These are phyloP conservation scores for Suillus weaverae DNA, from an alignment of 768 basidiomycete genomes.

Conservation along the genomic window DNA sequence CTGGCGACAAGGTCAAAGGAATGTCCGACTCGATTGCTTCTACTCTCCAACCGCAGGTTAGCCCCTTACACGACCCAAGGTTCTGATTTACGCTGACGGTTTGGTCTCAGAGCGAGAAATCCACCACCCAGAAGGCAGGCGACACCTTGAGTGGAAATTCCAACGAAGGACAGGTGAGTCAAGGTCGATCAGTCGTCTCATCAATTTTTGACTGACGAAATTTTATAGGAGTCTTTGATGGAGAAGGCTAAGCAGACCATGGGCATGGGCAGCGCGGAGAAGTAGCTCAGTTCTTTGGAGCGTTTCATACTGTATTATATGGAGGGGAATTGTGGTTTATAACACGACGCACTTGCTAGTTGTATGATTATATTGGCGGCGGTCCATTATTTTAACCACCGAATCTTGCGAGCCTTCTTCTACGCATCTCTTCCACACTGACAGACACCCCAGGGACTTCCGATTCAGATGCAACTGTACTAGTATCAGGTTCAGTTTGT, in stretches of 20 bases:
- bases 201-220: neutral
- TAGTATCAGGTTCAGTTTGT: constrained; percentile 40
- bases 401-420: constrained; percentile 64
- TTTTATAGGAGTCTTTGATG: constrained; percentile 12
- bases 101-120: constrained; percentile 49
- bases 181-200: too few species aligned
- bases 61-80: too few species aligned
- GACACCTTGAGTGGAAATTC: constrained; percentile 50
- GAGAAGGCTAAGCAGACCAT: constrained; percentile 17
- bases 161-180: constrained; percentile 43
- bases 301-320: neutral
- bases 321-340: neutral
- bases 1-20: constrained; percentile 50
- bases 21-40: constrained; percentile 48
- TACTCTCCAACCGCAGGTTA: constrained; percentile 49
- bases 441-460: constrained; percentile 35
- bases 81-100: neutral
- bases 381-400: constrained; percentile 38
- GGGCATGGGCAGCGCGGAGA: constrained; percentile 9
- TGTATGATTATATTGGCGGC: neutral
- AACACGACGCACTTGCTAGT: neutral
- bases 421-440: constrained; percentile 66
- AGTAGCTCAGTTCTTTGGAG: neutral
- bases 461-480: constrained; percentile 24
- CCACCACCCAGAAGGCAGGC: constrained; percentile 46